Base-by-base conservation (phyloP, 2,329 filamentous ascomycete species). In the Penicillium glabrum region DNA sequence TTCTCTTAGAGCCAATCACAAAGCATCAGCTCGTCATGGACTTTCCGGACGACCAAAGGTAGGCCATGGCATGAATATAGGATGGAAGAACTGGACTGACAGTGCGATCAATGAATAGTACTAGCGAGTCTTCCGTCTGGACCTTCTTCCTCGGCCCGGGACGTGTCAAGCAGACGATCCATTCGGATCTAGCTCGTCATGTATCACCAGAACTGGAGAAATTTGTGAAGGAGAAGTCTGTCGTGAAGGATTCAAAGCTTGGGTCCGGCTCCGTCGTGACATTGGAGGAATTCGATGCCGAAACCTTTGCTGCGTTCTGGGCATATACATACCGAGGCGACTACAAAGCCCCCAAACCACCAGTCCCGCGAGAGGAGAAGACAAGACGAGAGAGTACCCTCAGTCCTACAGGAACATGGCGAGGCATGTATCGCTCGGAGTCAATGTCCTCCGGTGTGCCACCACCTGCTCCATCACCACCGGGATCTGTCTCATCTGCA, bases 301-400 rank as follows among this genome's bases (percentile, higher is more conserved):
- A 77, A 45, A 81, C 79, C 1, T 82, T 82, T 57, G 69, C 77
- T 27, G 75, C 74, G 2, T 81, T 82, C 61, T 77, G 73, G 58
- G 75, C 82, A 59, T 82, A 77, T 70, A 78, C 78, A 13, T 82
- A 82, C 56, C 80, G 76, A 0, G 77, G 79, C 10, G 72, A 80
- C 51, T 82, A 81, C 58, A 71, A 63, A 11, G 73, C 75, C 27
- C 77, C 72, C 3, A 56, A 27, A 14, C 59, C 54, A 26, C 68
- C 69, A 10, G 60, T 61, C 29, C 59, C 41, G 11, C 56, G 58
- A 46, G 66, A 68, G 10, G 56, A 62, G 14, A 60, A 53, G 11
- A 39, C 56, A 26, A 59, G 61, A 27, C 31, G n/a, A 9, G 53
- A 24, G 8, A 60, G 67, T 23, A 51, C 54, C 14, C 21, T 48